Base-by-base conservation (phyloP, 495 filamentous ascomycete species). In the Cercophora scortea region DNA sequence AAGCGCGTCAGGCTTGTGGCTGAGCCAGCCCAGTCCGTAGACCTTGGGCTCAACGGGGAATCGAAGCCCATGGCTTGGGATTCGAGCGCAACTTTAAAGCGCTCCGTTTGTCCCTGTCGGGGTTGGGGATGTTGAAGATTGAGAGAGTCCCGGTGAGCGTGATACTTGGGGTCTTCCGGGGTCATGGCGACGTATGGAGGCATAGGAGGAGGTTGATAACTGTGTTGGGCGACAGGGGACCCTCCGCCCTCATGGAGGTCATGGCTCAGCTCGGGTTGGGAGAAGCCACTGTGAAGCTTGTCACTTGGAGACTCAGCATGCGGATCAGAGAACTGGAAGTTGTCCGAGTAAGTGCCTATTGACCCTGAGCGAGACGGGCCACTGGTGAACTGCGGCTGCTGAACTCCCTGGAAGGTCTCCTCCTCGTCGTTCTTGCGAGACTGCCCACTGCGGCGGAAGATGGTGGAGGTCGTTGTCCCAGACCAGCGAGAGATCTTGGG, bases 401-500 rank as follows among this genome's bases (percentile, higher is more conserved):
- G 47, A 15, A 45, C 6, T 3, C 7, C 17, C 3, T 51, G 49
- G 35, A 16, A 53, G 38, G 72, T 70, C n/a, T 69, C 68, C 13
- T 72, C 70, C 1, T 67, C 66, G 17, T 73, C 71, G 19, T 71
- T 68, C 46, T 78, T 73, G 57, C 70, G 70, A 0, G 69, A 73
- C 38, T 69, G 60, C 39, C 71, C 70, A 55, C 77, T 80, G 36
- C 68, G 71, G 43, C 78, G 70, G 63, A 81, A 81, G 11, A 79
- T 61, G 54, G 71, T 79, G 0, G 94, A 93, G 18, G 90, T 79
- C 5, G 93, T 97, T 17, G 93, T 96, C 69, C 93, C 91, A 4
- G 92, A 96, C 93, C 93, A 99, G 33, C 93, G 83, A 11, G 94
- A 97, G 53, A 96, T 88, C 69, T 91, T 95, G 19, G 90, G 88